A percentile compares a stretch with the other conserved stretches of the same genome.
Evolutionary conservation across 2,329 filamentous ascomycete species (phyloP).

Genomic region (Pyricularia sp.): DNA sequence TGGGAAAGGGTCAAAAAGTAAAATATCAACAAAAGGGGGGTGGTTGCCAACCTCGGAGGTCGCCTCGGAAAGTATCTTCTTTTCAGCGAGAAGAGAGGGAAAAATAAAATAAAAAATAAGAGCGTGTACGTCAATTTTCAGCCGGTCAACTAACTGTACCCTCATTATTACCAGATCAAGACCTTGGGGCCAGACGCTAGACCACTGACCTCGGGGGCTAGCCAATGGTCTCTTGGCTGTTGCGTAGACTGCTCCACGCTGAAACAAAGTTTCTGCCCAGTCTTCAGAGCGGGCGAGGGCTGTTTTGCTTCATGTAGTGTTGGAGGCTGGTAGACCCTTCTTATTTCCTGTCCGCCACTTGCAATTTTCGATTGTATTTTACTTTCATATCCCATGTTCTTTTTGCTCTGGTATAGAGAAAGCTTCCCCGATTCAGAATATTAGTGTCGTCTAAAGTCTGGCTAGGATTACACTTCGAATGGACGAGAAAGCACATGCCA

Average conservation of each 20-base stretch:
- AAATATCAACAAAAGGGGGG: neutral
- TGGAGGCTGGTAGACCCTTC: neutral
- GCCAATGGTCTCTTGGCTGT: neutral
- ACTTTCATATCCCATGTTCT: neutral
- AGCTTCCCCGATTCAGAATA: neutral
- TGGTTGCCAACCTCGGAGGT: neutral
- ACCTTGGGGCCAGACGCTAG: no score
- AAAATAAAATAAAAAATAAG: no score
- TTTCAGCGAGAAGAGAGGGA: neutral
- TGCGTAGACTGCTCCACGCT: neutral
- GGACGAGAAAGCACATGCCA: neutral
- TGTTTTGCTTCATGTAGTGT: neutral
- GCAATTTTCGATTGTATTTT: neutral
- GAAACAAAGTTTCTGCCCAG: neutral
- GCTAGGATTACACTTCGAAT: neutral
- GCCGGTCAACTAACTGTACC: no score
- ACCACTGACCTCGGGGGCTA: neutral
- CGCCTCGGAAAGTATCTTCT: neutral
- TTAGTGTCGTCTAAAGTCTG: neutral
- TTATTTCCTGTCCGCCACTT: neutral
- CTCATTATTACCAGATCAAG: neutral
- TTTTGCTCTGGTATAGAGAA: neutral
- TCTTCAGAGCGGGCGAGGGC: neutral
- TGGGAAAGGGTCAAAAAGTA: neutral
- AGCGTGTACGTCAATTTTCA: no score